A percentile compares a stretch with the other conserved stretches of the same genome.
Conservation (phyloP, 2,329 filamentous ascomycete genomes). For the Epichloe hybrida region DNA sequence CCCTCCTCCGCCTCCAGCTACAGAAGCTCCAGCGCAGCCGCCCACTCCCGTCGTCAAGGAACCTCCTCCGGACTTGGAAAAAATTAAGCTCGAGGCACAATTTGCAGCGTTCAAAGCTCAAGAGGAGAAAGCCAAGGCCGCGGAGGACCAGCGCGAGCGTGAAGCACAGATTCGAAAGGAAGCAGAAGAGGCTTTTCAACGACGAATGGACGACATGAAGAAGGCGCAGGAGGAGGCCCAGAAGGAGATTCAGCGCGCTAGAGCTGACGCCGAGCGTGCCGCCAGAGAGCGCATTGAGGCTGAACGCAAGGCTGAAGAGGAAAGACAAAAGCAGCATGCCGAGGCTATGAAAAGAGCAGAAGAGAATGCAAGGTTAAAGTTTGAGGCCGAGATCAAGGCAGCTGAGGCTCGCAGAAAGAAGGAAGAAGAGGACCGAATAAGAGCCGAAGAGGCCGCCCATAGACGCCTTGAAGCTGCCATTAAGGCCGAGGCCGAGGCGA, state of each 20-base stretch:
- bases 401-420: conserved; percentile 29
- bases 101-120: conserved; percentile 36
- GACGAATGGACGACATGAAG: conserved; percentile 26
- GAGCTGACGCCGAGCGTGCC: conserved; percentile 29
- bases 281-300: conserved; percentile 32
- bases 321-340: conserved; percentile 23
- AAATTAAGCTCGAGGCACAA: conserved; percentile 47
- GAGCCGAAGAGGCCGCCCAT: conserved; percentile 35
- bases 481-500: conserved; percentile 27
- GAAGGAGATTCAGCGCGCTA: conserved; percentile 34
- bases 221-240: conserved; percentile 31
- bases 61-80: conserved; percentile 35
- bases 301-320: conserved; percentile 31
- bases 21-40: conserved; percentile 23
- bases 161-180: conserved; percentile 33
- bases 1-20: conserved; percentile 24
- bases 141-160: conserved; percentile 28
- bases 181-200: conserved; percentile 30
- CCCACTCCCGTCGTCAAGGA: conserved; percentile 26
- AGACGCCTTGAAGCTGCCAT: conserved; percentile 28
- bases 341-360: conserved; percentile 24
- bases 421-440: conserved; percentile 24
- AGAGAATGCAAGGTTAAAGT: conserved; percentile 22
- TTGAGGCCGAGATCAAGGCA: conserved; percentile 27
- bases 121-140: conserved; percentile 31